phyloP scores from a whole-genome alignment of 306 rosid genomes.

The Quercus parvula region DNA sequence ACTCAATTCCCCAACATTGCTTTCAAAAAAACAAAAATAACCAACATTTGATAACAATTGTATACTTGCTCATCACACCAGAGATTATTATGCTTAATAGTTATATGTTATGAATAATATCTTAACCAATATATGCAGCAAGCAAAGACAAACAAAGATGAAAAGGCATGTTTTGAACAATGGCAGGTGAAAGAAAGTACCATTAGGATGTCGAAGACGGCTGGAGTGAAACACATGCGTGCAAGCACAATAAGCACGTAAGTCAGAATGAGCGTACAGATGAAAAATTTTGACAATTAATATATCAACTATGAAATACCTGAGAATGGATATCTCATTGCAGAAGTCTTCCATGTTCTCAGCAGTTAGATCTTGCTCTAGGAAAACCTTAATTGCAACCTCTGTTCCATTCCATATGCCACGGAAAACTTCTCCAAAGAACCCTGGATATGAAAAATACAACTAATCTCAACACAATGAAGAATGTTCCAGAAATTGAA shows the following conservation, averaged over 20 bases:
- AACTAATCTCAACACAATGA: not conserved
- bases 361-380: constrained; percentile 91
- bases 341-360: constrained; percentile 99
- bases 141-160: constrained; percentile 9
- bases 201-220: constrained; percentile 98
- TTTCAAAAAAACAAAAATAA: no score
- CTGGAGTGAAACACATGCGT: constrained; percentile 41
- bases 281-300: constrained; percentile 12
- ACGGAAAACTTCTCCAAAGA: constrained; percentile 97
- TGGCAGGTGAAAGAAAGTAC: constrained; percentile 45
- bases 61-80: constrained; percentile 7
- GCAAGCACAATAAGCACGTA: constrained; percentile 11
- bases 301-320: constrained; percentile 43
- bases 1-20: constrained; percentile 2
- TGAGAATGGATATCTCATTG: constrained; percentile 93
- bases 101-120: not conserved
- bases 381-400: constrained; percentile 93
- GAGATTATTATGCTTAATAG: constrained; percentile 1
- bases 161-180: constrained; percentile 18
- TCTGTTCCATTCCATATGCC: constrained; percentile 98
- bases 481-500: not conserved
- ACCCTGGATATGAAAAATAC: constrained; percentile 53
- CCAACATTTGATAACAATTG: constrained; percentile 2
- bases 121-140: constrained; percentile 13
- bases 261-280: constrained; percentile 34